These are phyloP conservation scores for Lipomyces yamanashiensis DNA, from an alignment of 805 yeast species.

Conservation along the genomic window DNA sequence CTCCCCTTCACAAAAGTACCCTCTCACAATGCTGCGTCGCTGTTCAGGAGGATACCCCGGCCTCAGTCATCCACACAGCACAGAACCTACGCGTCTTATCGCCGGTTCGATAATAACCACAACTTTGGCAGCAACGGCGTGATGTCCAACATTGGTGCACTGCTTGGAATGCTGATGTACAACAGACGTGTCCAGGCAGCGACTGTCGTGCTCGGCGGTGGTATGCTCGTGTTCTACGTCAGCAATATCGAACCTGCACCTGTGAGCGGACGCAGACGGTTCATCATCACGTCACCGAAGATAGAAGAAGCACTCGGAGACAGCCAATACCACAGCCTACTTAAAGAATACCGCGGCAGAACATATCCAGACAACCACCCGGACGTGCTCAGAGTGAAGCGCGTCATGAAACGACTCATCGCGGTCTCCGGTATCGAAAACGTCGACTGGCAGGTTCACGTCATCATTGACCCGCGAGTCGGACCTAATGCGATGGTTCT, in stretches of 20 bases:
- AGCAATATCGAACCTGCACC: slow-evolving; percentile 30
- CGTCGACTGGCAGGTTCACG: slow-evolving; percentile 76
- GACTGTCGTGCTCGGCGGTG: slow-evolving; percentile 10
- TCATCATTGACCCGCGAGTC: slow-evolving; percentile 67
- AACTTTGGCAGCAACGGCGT: not conserved
- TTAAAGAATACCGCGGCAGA: slow-evolving; percentile 56
- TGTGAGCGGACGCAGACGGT: slow-evolving; percentile 34
- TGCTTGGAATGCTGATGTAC: slow-evolving; percentile 6
- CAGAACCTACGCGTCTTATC: slow-evolving; percentile 5
- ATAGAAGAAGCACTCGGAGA: slow-evolving; percentile 32
- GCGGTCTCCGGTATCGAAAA: slow-evolving; percentile 41
- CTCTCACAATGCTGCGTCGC: not conserved
- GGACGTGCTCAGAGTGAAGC: slow-evolving; percentile 57
- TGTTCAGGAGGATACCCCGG: not conserved
- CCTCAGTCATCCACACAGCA: not conserved
- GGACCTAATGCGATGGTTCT: slow-evolving; percentile 97
- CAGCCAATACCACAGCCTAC: slow-evolving; percentile 57
- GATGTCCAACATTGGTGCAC: not conserved
- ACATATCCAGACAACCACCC: slow-evolving; percentile 71
- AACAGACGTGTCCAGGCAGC: slow-evolving; percentile 6
- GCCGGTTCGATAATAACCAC: not conserved
- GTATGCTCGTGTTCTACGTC: slow-evolving; percentile 2
- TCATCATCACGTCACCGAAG: slow-evolving; percentile 26
- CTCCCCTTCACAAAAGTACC: not conserved
- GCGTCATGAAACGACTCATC: slow-evolving; percentile 68